Evolutionary conservation across 1,284 basidiomycete species (phyloP).

Genomic region (Ceratobasidium sp.): DNA sequence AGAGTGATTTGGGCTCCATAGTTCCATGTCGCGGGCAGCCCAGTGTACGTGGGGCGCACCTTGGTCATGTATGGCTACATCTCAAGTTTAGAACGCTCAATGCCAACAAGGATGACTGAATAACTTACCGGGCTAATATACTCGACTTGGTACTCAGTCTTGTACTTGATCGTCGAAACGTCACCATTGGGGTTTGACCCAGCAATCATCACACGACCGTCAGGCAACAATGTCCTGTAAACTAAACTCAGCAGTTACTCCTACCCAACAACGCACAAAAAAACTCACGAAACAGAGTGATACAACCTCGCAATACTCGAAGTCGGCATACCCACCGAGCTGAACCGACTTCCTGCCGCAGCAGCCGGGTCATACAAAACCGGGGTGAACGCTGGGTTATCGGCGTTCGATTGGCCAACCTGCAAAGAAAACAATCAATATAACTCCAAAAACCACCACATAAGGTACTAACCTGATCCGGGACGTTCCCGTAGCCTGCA

Average conservation of each 20-base stretch:
- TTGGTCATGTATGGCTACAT: slow-evolving; percentile 49
- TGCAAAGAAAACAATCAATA: too few species aligned
- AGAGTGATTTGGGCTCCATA: slow-evolving; percentile 58
- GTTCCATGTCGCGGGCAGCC: slow-evolving; percentile 58
- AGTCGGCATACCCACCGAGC: slow-evolving; percentile 67
- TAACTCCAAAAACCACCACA: too few species aligned
- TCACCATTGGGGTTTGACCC: slow-evolving; percentile 90
- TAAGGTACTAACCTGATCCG: slow-evolving; percentile 57
- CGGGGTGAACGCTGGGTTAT: slow-evolving; percentile 77
- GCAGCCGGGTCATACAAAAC: slow-evolving; percentile 76
- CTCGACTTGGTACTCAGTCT: slow-evolving; percentile 86
- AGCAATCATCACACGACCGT: slow-evolving; percentile 78
- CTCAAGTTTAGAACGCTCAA: not conserved
- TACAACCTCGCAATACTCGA: slow-evolving; percentile 83
- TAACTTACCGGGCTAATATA: slow-evolving; percentile 70
- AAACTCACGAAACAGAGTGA: slow-evolving; percentile 69
- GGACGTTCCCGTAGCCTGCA: slow-evolving; percentile 87
- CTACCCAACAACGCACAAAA: not conserved
- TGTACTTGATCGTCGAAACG: slow-evolving; percentile 64
- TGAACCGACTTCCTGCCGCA: slow-evolving; percentile 70
- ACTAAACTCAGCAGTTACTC: too few species aligned
- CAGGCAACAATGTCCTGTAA: slow-evolving; percentile 70
- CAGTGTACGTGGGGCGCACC: slow-evolving; percentile 62
- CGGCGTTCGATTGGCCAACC: slow-evolving; percentile 80
- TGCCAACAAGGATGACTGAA: not conserved